A percentile compares a stretch with the other conserved stretches of the same genome.
Conservation (phyloP, 768 basidiomycete genomes). For the Boletus insuetus region DNA sequence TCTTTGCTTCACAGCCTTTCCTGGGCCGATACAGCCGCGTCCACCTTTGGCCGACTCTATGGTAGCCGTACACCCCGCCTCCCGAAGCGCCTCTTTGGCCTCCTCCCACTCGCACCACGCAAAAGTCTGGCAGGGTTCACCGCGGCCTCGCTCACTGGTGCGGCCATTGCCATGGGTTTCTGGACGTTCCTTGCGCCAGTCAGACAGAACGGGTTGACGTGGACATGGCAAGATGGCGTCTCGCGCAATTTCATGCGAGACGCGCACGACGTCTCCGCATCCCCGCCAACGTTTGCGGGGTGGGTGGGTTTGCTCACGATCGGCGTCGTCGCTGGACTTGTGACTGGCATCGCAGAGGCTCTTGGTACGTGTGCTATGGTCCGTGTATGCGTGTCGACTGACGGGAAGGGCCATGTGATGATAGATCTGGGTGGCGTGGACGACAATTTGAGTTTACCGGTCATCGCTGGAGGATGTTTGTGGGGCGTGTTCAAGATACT, state of each 20-base stretch:
- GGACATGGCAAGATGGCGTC: slow-evolving; percentile 58
- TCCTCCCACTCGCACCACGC: slow-evolving; percentile 70
- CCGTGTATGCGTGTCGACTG: not conserved
- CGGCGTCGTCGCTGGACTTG: slow-evolving; percentile 66
- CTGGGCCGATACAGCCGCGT: slow-evolving; percentile 95
- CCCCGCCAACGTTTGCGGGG: slow-evolving; percentile 19
- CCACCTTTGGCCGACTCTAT: slow-evolving; percentile 85
- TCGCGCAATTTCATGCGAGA: slow-evolving; percentile 24
- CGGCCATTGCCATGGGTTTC: slow-evolving; percentile 62
- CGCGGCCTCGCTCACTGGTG: slow-evolving; percentile 74
- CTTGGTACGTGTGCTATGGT: slow-evolving; percentile 55
- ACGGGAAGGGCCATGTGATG: not conserved
- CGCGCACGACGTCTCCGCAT: not conserved
- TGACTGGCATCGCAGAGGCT: slow-evolving; percentile 86
- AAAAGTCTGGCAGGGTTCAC: slow-evolving; percentile 85
- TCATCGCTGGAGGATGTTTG: slow-evolving; percentile 75
- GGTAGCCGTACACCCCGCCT: slow-evolving; percentile 66
- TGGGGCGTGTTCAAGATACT: slow-evolving; percentile 52
- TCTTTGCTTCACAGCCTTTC: slow-evolving; percentile 57
- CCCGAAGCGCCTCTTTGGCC: slow-evolving; percentile 44
- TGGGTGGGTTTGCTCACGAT: slow-evolving; percentile 52
- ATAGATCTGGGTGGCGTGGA: slow-evolving; percentile 82
- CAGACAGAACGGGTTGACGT: slow-evolving; percentile 43
- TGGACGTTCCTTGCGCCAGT: slow-evolving; percentile 63
- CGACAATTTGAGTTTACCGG: slow-evolving; percentile 87